A percentile compares a stretch with the other conserved stretches of the same genome.
Conservation (phyloP, 352 stramenopile species). For the Phytophthora fragariae region DNA sequence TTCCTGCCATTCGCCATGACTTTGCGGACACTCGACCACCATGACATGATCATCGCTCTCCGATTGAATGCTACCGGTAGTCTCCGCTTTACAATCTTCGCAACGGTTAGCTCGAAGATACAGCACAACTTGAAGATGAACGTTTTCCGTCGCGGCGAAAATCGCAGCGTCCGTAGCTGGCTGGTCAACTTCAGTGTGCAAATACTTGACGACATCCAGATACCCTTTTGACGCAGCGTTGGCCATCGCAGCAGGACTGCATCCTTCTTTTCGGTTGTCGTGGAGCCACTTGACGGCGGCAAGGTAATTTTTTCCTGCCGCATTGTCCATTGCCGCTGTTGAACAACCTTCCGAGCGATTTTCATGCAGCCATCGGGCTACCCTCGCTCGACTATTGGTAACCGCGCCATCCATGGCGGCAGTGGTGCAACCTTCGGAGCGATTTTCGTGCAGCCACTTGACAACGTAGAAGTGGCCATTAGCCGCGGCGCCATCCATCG, state of each 20-base stretch:
- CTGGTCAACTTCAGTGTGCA: conserved; percentile 20
- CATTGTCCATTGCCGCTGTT: conserved; percentile 22
- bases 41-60: neutral
- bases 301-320: conserved; percentile 10
- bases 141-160: conserved; percentile 15
- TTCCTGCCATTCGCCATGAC: neutral
- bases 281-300: conserved; percentile 26
- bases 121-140: conserved; percentile 8
- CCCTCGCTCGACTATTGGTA: conserved; percentile 4
- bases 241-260: conserved; percentile 22
- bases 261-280: conserved; percentile 18
- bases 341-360: conserved; percentile 27
- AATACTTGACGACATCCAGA: conserved; percentile 31
- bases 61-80: neutral
- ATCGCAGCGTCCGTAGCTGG: conserved; percentile 22
- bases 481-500: neutral
- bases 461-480: conserved; percentile 11
- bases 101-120: conserved; percentile 14
- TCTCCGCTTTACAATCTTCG: neutral
- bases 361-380: conserved; percentile 20
- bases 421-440: conserved; percentile 16
- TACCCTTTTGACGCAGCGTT: conserved; percentile 25
- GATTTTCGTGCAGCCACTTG: conserved; percentile 23
- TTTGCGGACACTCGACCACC: neutral
- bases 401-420: conserved; percentile 23